Percentiles rank a stretch among this genome's conserved stretches.
These are phyloP conservation scores for Eurotiales sp. DNA, from an alignment of 2,329 filamentous ascomycete genomes.

Conservation along the genomic window DNA sequence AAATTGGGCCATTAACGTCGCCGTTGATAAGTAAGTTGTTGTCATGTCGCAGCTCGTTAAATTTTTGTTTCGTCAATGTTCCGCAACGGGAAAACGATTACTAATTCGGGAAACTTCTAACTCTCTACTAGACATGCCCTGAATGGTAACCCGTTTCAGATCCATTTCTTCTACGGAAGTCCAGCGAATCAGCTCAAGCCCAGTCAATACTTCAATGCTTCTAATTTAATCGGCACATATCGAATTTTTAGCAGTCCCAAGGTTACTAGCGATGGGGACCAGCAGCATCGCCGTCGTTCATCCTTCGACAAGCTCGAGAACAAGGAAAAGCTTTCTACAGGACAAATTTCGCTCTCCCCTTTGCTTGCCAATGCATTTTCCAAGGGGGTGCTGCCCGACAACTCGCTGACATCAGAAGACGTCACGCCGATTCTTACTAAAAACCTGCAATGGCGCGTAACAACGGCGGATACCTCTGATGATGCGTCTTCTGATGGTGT, in stretches of 20 bases:
- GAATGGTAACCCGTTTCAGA: slow-evolving; percentile 55
- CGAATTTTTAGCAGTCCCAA: slow-evolving; percentile 45
- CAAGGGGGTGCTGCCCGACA: slow-evolving; percentile 13
- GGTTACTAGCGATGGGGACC: background rate
- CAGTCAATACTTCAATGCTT: slow-evolving; percentile 43
- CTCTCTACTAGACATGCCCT: slow-evolving; percentile 39
- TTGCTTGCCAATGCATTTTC: slow-evolving; percentile 15
- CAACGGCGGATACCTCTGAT: slow-evolving; percentile 1
- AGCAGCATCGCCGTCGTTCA: background rate
- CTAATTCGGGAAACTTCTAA: slow-evolving; percentile 5
- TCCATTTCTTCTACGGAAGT: slow-evolving; percentile 67
- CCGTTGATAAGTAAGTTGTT: slow-evolving; percentile 40
- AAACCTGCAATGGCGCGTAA: slow-evolving; percentile 22
- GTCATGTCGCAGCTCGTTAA: too few species aligned
- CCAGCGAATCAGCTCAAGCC: slow-evolving; percentile 25
- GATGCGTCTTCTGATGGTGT: background rate
- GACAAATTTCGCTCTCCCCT: slow-evolving; percentile 20
- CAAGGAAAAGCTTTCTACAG: background rate
- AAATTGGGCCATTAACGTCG: slow-evolving; percentile 67
- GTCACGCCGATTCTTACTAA: slow-evolving; percentile 18
- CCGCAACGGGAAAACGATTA: slow-evolving; percentile 44
- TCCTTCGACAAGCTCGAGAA: background rate
- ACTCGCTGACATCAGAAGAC: slow-evolving; percentile 9
- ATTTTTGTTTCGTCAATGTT: too few species aligned
- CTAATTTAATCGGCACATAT: slow-evolving; percentile 60